These are phyloP conservation scores for Cinchona pubescens DNA, from an alignment of 257 asterid species.

Conservation along the genomic window DNA sequence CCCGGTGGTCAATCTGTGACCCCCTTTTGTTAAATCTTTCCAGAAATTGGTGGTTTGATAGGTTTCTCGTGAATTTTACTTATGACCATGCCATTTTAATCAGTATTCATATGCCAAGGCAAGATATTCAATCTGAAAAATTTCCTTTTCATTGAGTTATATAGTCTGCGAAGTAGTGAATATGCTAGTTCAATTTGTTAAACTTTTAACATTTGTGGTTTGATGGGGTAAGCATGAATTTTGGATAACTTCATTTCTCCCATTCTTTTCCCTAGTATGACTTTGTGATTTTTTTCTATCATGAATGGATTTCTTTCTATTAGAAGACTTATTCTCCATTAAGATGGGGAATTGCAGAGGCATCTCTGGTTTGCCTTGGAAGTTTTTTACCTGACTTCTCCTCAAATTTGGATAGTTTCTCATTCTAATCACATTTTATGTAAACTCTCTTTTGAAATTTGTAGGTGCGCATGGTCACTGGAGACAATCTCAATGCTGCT, in stretches of 20 bases:
- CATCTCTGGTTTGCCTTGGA: not conserved
- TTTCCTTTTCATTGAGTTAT: not conserved
- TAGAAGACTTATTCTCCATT: not conserved
- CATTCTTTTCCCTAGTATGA: not conserved
- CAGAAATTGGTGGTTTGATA: not conserved
- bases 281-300: not conserved
- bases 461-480: constrained; percentile 99
- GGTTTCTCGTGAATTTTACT: not conserved
- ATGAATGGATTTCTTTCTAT: not conserved
- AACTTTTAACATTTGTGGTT: not conserved
- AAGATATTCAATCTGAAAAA: not conserved
- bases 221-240: not conserved
- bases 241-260: not conserved
- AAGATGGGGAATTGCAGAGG: not conserved
- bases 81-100: not conserved
- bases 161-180: not conserved
- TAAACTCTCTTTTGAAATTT: not conserved
- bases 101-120: not conserved
- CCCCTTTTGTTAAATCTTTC: not conserved
- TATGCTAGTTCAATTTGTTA: not conserved
- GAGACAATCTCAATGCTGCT: constrained; percentile 92
- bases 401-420: not conserved
- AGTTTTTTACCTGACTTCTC: not conserved
- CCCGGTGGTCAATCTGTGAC: not conserved
- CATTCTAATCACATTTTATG: not conserved